Percentiles rank a stretch among this genome's conserved stretches.
These are phyloP conservation scores for Annulohypoxylon stygium DNA, from an alignment of 495 filamentous ascomycete species.

Conservation along the genomic window DNA sequence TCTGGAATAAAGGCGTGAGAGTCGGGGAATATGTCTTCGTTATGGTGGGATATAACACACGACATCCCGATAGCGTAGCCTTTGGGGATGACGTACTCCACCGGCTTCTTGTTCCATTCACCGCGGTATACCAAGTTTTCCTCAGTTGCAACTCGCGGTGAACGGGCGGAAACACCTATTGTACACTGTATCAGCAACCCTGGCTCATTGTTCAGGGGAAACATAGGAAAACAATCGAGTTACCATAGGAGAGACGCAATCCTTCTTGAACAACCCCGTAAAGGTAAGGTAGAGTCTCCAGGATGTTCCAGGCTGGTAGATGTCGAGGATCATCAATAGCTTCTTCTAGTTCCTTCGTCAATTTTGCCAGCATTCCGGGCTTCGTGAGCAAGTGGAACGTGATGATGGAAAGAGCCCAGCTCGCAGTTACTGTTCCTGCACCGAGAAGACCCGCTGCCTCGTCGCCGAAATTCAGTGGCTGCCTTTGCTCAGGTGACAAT, in stretches of 20 bases:
- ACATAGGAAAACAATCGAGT: not conserved
- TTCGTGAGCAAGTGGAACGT: constrained; percentile 57
- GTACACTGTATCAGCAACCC: not conserved
- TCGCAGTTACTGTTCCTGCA: constrained; percentile 64
- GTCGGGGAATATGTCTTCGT: constrained; percentile 31
- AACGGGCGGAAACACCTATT: constrained; percentile 49
- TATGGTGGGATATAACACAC: constrained; percentile 13
- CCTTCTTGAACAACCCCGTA: constrained; percentile 57
- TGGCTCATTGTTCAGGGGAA: too few relatives aligned
- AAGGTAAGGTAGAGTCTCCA: constrained; percentile 62
- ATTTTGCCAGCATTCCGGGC: constrained; percentile 45
- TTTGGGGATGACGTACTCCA: constrained; percentile 43
- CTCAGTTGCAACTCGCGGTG: constrained; percentile 46
- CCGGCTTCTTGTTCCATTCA: constrained; percentile 47
- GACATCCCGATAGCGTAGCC: constrained; percentile 61
- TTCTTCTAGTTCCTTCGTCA: constrained; percentile 53
- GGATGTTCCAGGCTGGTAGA: constrained; percentile 48
- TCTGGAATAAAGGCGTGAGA: constrained; percentile 28
- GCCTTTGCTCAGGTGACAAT: constrained; percentile 53
- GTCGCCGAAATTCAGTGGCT: constrained; percentile 50
- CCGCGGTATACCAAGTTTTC: constrained; percentile 57
- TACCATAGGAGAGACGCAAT: constrained; percentile 59
- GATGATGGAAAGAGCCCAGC: constrained; percentile 53
- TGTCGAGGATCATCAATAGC: constrained; percentile 35
- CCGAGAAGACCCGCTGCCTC: constrained; percentile 61